Conservation (phyloP, 768 basidiomycete genomes). For the Myochromella boudieri region DNA sequence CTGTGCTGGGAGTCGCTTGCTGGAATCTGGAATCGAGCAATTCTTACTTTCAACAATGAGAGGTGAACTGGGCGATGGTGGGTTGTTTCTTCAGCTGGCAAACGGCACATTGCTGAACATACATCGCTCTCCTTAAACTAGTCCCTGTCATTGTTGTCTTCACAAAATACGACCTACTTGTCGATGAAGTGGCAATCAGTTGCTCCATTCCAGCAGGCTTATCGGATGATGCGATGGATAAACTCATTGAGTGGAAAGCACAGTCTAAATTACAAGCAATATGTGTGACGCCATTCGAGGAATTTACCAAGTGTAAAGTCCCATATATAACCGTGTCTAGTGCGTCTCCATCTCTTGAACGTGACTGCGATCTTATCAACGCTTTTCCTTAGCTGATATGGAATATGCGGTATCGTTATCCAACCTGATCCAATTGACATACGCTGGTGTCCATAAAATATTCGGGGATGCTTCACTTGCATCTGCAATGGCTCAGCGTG, state of each 20-base stretch:
- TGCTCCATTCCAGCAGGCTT: neutral
- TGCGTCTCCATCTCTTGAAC: no score
- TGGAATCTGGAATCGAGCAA: constrained; percentile 25
- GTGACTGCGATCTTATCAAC: no score
- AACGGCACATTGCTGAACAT: no score
- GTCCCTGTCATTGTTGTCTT: constrained; percentile 33
- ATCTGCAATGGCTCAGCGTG: constrained; percentile 24
- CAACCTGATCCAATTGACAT: constrained; percentile 12
- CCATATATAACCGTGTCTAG: constrained; percentile 13
- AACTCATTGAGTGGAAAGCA: constrained; percentile 3
- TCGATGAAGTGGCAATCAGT: neutral
- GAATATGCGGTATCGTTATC: constrained; percentile 9
- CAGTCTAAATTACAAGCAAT: neutral
- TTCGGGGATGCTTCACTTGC: constrained; percentile 17
- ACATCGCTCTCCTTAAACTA: no score
- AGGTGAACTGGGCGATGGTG: neutral
- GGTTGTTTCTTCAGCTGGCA: no score
- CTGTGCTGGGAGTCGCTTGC: constrained; percentile 19
- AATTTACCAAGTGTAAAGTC: constrained; percentile 4
- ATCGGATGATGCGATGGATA: neutral
- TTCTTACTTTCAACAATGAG: constrained; percentile 17
- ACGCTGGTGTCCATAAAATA: constrained; percentile 14
- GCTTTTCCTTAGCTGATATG: constrained; percentile 4
- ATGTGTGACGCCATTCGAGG: constrained; percentile 9
- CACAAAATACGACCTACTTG: constrained; percentile 29